A percentile compares a stretch with the other conserved stretches of the same genome.
These are phyloP conservation scores for Agarophyton chilense DNA, from an alignment of 23 red algal species.

Conservation along the genomic window DNA sequence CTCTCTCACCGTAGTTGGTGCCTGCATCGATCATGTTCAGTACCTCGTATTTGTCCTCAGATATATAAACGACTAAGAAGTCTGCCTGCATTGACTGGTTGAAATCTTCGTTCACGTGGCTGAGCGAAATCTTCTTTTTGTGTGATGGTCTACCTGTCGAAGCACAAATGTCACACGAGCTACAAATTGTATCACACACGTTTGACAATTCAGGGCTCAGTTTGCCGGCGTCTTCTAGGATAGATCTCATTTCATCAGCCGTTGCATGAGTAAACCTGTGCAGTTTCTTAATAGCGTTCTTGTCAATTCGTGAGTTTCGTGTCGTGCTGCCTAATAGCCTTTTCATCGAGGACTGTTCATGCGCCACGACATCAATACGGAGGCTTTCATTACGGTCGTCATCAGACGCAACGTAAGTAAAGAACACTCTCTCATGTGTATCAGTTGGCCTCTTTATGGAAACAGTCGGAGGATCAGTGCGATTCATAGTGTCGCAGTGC, in stretches of 20 bases:
- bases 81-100: conserved; percentile 2
- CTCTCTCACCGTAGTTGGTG: conserved; percentile 43
- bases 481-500: conserved; percentile 22
- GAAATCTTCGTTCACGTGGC: conserved; percentile 47
- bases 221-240: neutral
- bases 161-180: conserved; percentile 7
- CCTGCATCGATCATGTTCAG: too few species aligned
- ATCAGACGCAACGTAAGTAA: conserved; percentile 3
- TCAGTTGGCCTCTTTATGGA: conserved; percentile 26
- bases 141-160: neutral
- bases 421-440: neutral
- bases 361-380: neutral
- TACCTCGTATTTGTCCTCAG: conserved; percentile 38
- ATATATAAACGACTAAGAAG: conserved; percentile 20
- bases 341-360: neutral
- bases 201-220: neutral
- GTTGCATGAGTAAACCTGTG: conserved; percentile 28
- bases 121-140: conserved; percentile 23
- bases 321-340: conserved; percentile 13
- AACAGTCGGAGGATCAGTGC: neutral
- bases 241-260: neutral
- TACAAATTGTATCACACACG: neutral
- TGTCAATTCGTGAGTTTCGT: neutral
- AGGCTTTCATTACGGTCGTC: neutral
- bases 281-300: conserved; percentile 10